Evolutionary conservation across 129 eudicot species (phyloP).

Genomic region (Erigeron canadensis): DNA sequence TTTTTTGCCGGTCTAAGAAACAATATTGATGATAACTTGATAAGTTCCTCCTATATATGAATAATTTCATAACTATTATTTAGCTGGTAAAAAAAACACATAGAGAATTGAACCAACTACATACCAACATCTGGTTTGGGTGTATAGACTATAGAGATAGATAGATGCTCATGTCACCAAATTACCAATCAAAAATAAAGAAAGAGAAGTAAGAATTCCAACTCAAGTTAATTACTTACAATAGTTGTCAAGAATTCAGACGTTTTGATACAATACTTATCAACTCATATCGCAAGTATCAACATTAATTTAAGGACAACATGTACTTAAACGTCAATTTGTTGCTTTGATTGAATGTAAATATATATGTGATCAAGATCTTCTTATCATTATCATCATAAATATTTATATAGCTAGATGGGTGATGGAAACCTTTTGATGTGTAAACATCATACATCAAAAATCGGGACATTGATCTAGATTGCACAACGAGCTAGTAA

Average conservation of each 20-base stretch:
- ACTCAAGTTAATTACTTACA: background rate
- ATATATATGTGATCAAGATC: background rate
- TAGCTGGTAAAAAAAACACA: too few species aligned
- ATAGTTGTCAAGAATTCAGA: background rate
- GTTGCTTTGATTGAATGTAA: constrained; percentile 3
- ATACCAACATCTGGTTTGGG: too few species aligned
- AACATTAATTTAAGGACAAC: background rate
- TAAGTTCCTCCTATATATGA: too few species aligned
- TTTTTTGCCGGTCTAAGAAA: too few species aligned
- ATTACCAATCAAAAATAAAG: background rate
- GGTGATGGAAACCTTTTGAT: background rate
- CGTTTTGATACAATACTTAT: background rate
- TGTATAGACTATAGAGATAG: background rate
- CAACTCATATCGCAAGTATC: background rate
- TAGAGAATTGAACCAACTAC: too few species aligned
- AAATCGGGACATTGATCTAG: background rate
- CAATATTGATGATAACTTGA: too few species aligned
- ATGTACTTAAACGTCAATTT: background rate
- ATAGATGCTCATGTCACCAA: background rate
- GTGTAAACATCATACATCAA: background rate
- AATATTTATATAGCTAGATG: too few species aligned
- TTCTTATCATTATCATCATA: constrained; percentile 9
- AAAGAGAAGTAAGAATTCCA: background rate
- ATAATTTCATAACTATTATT: too few species aligned
- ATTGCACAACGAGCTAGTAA: background rate